Conservation (phyloP, 495 filamentous ascomycete species). For the Annulohypoxylon moriforme region DNA sequence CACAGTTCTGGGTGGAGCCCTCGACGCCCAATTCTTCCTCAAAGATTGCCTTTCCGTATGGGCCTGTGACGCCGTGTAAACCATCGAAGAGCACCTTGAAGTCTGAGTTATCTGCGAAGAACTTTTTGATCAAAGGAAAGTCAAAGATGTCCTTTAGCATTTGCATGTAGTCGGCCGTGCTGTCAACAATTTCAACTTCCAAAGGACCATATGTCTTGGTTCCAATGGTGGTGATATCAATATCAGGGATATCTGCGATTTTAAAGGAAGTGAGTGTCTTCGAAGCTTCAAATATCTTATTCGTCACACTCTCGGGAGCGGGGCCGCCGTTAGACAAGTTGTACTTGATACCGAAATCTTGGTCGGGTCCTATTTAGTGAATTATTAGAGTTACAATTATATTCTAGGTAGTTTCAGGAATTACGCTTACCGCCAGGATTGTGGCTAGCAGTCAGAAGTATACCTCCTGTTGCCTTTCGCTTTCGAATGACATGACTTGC, state of each 20-base stretch:
- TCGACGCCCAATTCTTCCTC: constrained; percentile 88
- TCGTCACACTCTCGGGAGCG: constrained; percentile 93
- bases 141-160: constrained; percentile 99
- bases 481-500: constrained; percentile 95
- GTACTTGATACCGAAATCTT: constrained; percentile 99
- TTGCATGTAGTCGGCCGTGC: constrained; percentile 87
- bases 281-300: constrained; percentile 94
- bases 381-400: constrained; percentile 11
- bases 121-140: constrained; percentile 92
- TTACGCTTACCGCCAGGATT: constrained; percentile 88
- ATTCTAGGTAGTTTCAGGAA: not conserved
- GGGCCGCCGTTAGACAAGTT: constrained; percentile 96
- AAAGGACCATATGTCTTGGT: constrained; percentile 82
- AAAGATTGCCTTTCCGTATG: constrained; percentile 95
- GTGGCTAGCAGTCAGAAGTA: constrained; percentile 95
- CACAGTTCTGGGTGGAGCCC: constrained; percentile 91
- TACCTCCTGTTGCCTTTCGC: constrained; percentile 93
- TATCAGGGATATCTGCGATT: constrained; percentile 83
- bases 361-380: constrained; percentile 74
- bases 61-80: constrained; percentile 92
- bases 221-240: constrained; percentile 87
- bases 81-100: constrained; percentile 98
- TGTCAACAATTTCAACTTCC: constrained; percentile 95
- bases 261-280: constrained; percentile 93
- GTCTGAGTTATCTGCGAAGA: constrained; percentile 83